Base-by-base conservation (phyloP, 2,329 filamentous ascomycete genomes). In the Calonectria montana region DNA sequence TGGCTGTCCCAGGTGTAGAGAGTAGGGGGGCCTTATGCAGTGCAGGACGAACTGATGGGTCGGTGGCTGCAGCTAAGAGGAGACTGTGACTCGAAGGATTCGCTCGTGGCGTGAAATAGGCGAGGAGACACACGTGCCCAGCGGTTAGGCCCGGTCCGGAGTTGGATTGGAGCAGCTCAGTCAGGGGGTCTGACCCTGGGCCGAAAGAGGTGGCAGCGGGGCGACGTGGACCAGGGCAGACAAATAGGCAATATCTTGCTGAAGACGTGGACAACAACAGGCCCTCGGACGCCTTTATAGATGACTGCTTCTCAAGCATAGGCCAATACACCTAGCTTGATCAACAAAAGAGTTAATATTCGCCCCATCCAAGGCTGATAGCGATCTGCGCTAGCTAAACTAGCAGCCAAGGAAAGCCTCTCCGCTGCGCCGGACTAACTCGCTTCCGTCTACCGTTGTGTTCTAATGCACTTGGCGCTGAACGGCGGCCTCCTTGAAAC, bases 111-210 rank as follows among this genome's bases (percentile, higher is more conserved):
- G 31, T 39, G 53, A 59, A 35, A 6, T 25, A 35, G 21, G n/a
- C 53, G 53, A 59, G 53, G 53, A 59, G 53, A 59, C 37, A 59
- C 53, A 59, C 53, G 53, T 59, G 53, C 53, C 31, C 53, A 27
- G 21, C 31, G 23, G 53, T 35, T 39, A 37, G 15, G 35, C 31
- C 53, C 35, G 53, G 35, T 35, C 53, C 53, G 35, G 53, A 39
- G 37, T 59, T 16, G 29, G 53, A 16, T 39, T 59, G 53, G 53
- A 59, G 31, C 53, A 25, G 31, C 10, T 35, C 31, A 57, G 31
- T 39, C 53, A 59, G 23, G 53, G 53, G 35, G 35, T 50, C n/a
- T n/a, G 18, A 59, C 53, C 53, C 53, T 59, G 53, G 53, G 31
- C 35, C 5, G 23, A 59, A 39, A 39, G 21, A 39, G 37, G n/a